Conservation (phyloP, 306 rosid species). For the Cotoneaster glaucophyllus region DNA sequence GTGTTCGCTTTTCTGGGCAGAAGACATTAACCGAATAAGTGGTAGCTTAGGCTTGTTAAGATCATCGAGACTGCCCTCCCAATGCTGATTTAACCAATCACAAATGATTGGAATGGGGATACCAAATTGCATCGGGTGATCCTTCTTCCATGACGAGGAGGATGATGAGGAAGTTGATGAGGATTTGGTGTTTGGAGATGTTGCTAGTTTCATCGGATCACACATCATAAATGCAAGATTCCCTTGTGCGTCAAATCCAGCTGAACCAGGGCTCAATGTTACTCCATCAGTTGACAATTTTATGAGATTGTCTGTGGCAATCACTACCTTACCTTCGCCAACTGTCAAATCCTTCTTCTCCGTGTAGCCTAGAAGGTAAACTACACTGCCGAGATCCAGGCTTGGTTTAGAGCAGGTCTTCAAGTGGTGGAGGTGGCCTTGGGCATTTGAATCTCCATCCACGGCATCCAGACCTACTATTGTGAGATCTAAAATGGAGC, state of each 20-base stretch:
- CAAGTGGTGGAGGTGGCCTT: conserved; percentile 62
- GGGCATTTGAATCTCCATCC: conserved; percentile 80
- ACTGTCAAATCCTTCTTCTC: conserved; percentile 67
- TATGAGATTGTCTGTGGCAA: conserved; percentile 94
- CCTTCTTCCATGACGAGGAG: conserved; percentile 80
- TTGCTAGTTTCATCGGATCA: conserved; percentile 95
- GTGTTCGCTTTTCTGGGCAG: conserved; percentile 82
- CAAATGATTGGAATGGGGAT: conserved; percentile 82
- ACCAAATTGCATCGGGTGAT: conserved; percentile 83
- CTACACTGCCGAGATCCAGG: conserved; percentile 79
- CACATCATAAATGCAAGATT: conserved; percentile 96
- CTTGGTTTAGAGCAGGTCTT: conserved; percentile 74
- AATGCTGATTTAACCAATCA: conserved; percentile 97
- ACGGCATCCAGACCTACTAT: conserved; percentile 83
- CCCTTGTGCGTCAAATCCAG: conserved; percentile 89
- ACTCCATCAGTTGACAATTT: conserved; percentile 84
- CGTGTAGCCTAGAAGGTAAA: conserved; percentile 80
- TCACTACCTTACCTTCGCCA: conserved; percentile 91
- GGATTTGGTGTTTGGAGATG: conserved; percentile 84
- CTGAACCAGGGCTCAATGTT: conserved; percentile 84
- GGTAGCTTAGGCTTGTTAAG: conserved; percentile 93
- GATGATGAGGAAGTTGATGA: conserved; percentile 77
- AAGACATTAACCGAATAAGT: conserved; percentile 78
- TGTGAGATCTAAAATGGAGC: conserved; percentile 94
- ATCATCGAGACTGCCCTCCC: conserved; percentile 98